These are phyloP conservation scores for Phialophora tarda DNA, from an alignment of 2,329 filamentous ascomycete genomes.

Conservation along the genomic window DNA sequence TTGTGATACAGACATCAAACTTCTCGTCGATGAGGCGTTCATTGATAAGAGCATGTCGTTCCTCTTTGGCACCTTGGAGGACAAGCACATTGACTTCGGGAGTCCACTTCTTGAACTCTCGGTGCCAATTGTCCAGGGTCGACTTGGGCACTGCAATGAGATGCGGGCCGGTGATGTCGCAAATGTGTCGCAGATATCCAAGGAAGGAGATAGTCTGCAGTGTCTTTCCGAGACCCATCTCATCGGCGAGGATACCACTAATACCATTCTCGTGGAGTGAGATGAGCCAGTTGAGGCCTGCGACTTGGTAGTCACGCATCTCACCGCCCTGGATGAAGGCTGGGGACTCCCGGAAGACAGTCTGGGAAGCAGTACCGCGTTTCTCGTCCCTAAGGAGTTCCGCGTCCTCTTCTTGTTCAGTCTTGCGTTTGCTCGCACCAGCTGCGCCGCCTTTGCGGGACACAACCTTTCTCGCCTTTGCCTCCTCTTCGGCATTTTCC, in stretches of 20 bases:
- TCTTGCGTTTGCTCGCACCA: constrained; percentile 79
- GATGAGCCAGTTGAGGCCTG: constrained; percentile 95
- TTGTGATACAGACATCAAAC: constrained; percentile 97
- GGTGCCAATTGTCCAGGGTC: constrained; percentile 97
- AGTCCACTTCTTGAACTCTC: constrained; percentile 92
- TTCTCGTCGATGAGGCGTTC: constrained; percentile 91
- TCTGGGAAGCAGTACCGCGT: constrained; percentile 81
- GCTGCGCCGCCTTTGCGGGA: constrained; percentile 80
- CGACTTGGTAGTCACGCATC: constrained; percentile 97
- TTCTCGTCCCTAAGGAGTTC: constrained; percentile 87
- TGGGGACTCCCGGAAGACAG: constrained; percentile 91
- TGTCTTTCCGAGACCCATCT: constrained; percentile 98
- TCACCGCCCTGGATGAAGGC: constrained; percentile 80
- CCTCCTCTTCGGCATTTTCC: constrained; percentile 77
- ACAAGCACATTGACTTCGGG: constrained; percentile 94
- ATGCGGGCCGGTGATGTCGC: constrained; percentile 88
- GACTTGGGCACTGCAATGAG: constrained; percentile 93
- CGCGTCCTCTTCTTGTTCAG: constrained; percentile 96
- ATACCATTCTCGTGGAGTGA: constrained; percentile 98
- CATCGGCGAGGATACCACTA: constrained; percentile 94
- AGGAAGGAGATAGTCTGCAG: constrained; percentile 96
- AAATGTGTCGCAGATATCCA: constrained; percentile 89
- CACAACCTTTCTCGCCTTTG: constrained; percentile 72
- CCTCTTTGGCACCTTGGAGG: constrained; percentile 92
- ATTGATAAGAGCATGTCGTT: constrained; percentile 84